phyloP scores from a whole-genome alignment of 257 asterid species.

The Plantago major region DNA sequence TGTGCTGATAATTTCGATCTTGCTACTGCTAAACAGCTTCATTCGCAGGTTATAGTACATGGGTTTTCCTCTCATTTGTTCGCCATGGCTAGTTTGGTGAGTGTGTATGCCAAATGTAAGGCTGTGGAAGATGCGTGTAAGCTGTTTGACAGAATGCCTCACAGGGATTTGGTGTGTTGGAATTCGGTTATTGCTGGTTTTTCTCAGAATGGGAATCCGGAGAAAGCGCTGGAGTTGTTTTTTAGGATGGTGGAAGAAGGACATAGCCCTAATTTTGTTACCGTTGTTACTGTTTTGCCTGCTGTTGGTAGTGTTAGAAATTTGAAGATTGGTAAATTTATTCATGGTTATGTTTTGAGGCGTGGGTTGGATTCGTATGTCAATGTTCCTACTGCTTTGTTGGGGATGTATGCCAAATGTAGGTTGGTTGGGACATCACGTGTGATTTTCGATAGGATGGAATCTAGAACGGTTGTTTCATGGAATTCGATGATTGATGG shows the following conservation, averaged over 20 bases:
- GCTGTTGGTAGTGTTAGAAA: constrained; percentile 50
- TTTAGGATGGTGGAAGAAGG: constrained; percentile 54
- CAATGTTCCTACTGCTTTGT: constrained; percentile 68
- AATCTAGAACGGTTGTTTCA: constrained; percentile 60
- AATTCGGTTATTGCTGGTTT: constrained; percentile 71
- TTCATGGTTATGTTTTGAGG: constrained; percentile 62
- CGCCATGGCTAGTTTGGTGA: constrained; percentile 62
- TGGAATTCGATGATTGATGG: constrained; percentile 94
- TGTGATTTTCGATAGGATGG: constrained; percentile 58
- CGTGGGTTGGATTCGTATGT: constrained; percentile 48
- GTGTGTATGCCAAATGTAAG: constrained; percentile 69
- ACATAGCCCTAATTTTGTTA: constrained; percentile 56
- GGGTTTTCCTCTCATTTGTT: constrained; percentile 52
- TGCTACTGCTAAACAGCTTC: constrained; percentile 64
- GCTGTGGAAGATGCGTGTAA: constrained; percentile 55
- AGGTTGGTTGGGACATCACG: constrained; percentile 45
- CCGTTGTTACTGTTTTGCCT: constrained; percentile 72
- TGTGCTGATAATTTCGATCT: constrained; percentile 57
- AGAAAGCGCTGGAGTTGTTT: constrained; percentile 52
- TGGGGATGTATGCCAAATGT: constrained; percentile 90
- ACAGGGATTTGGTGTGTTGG: constrained; percentile 81
- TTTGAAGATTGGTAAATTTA: constrained; percentile 45
- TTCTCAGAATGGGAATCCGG: constrained; percentile 69
- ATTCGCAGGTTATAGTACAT: constrained; percentile 59
- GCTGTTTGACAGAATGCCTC: constrained; percentile 86